A percentile compares a stretch with the other conserved stretches of the same genome.
Conservation (phyloP, 176 grass and related monocot species). For the Eragrostis nindensis region DNA sequence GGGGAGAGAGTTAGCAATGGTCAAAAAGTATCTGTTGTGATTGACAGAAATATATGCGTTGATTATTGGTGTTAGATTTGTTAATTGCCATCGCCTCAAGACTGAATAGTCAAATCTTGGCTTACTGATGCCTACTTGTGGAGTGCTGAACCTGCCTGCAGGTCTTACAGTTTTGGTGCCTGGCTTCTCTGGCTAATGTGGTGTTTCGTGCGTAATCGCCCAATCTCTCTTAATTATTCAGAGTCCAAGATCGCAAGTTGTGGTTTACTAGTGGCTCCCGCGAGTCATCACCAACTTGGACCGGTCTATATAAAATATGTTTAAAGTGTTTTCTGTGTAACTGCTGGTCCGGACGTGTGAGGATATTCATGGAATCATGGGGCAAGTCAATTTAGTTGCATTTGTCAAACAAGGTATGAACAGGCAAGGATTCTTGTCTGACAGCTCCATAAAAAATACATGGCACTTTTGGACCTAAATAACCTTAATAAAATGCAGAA, state of each 20-base stretch:
- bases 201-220: neutral
- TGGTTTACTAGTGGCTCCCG: constrained; percentile 30
- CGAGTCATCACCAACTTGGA: constrained; percentile 7
- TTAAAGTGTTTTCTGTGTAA: constrained; percentile 12
- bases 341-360: neutral
- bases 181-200: constrained; percentile 10
- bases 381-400: constrained; percentile 29
- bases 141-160: neutral
- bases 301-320: neutral
- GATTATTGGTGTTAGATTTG: constrained; percentile 24
- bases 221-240: neutral
- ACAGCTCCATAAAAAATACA: too few relatives aligned
- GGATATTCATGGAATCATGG: constrained; percentile 36
- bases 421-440: constrained; percentile 1
- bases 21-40: constrained; percentile 40
- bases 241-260: constrained; percentile 1
- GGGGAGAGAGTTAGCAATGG: neutral
- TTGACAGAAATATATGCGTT: constrained; percentile 34
- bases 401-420: constrained; percentile 37
- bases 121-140: neutral
- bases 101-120: constrained; percentile 31
- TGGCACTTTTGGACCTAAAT: neutral
- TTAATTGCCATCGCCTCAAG: constrained; percentile 21
- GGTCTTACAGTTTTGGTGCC: neutral
- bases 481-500: neutral